A percentile compares a stretch with the other conserved stretches of the same genome.
phyloP scores from a whole-genome alignment of 495 filamentous ascomycete species.

The Penicillium cinerascens region DNA sequence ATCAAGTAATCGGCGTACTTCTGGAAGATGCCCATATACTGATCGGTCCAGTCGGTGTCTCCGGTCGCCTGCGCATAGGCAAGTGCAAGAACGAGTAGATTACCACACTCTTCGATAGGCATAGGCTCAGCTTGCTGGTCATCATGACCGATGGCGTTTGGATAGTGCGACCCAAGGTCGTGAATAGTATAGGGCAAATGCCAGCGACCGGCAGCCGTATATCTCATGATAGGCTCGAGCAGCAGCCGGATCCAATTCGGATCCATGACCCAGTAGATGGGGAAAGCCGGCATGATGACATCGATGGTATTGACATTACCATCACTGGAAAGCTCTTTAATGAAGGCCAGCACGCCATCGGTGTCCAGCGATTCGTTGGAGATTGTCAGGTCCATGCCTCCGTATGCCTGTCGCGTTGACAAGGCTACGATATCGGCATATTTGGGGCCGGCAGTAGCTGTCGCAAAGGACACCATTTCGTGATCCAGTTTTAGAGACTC shows the following conservation, averaged over 20 bases:
- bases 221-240: conserved; percentile 48
- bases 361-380: conserved; percentile 40
- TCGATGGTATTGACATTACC: conserved; percentile 54
- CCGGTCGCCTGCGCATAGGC: conserved; percentile 43
- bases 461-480: conserved; percentile 27
- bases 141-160: conserved; percentile 48
- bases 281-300: conserved; percentile 48
- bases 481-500: conserved; percentile 36
- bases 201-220: conserved; percentile 46
- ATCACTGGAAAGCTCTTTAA: conserved; percentile 53
- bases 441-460: conserved; percentile 33
- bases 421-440: conserved; percentile 48
- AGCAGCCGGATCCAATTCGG: conserved; percentile 48
- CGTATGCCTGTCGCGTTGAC: conserved; percentile 48
- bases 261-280: conserved; percentile 47
- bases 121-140: conserved; percentile 42
- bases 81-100: conserved; percentile 42
- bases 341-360: conserved; percentile 42
- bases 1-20: conserved; percentile 53
- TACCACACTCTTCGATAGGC: conserved; percentile 48
- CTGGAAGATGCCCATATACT: conserved; percentile 34
- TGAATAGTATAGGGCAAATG: conserved; percentile 42
- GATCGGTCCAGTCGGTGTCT: conserved; percentile 31
- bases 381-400: conserved; percentile 46
- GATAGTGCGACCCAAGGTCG: conserved; percentile 45